Base-by-base conservation (phyloP, 78 protist species). In the Acrasis kona region DNA sequence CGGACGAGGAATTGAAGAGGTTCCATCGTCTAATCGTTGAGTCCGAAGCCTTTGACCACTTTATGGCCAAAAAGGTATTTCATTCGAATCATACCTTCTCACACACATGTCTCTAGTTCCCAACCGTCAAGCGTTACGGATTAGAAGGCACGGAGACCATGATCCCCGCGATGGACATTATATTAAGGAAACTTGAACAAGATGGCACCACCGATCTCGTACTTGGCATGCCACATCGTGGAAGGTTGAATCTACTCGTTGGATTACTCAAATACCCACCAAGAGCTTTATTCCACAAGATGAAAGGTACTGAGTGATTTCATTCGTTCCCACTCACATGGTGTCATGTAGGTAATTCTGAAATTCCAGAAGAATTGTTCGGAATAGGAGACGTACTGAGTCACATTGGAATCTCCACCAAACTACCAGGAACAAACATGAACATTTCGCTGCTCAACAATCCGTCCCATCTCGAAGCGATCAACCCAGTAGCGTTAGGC, bases 221-320 rank as follows among this genome's bases (percentile, higher is more conserved):
- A 57, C 10, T 96, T 30, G 99, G 97, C 70, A 96, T 96, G 99
- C 91, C 99, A 37, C 99, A 96, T 80, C 86, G 99, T 30, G 99
- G 97, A 5, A 88, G 97, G 35, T 85, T 91, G 71, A 89, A 91
- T 77, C 88, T 93, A 12, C 83, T 93, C 41, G 83, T 82, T 76
- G 91, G 91, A 86, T 88, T 92, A 34, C 80, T 89, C 65, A 80
- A 85, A 41, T 89, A 91, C 89, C 97, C 96, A 36, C 27, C 81
- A 35, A 81, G 71, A 71, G 79, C 78, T 39, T 90, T 95, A 70
- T 89, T 95, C 70, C n/a, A 75, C 37, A 96, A 95, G 81, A 92
- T 95, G 19, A 50, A 50, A 50, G 61, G n/a, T n/a, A n/a, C n/a
- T n/a, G n/a, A n/a, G n/a, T n/a, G n/a, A n/a, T n/a, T n/a, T n/a